These are phyloP conservation scores for Lolium perenne DNA, from an alignment of 176 grass and related monocot genomes.

Conservation along the genomic window DNA sequence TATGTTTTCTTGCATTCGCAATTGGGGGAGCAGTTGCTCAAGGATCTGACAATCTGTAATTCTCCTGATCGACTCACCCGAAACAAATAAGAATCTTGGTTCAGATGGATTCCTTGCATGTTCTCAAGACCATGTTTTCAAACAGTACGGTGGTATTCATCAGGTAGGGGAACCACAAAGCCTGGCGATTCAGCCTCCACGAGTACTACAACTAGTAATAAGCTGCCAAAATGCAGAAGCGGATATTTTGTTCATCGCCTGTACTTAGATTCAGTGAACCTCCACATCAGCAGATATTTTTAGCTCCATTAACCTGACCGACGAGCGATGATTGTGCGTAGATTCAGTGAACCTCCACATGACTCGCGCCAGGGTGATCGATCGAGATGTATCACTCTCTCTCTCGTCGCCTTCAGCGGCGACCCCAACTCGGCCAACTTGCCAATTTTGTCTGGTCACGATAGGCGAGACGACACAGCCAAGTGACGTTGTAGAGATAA, in stretches of 20 bases:
- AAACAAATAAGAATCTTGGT: neutral
- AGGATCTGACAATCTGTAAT: neutral
- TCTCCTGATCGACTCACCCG: neutral
- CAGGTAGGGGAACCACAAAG: neutral
- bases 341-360: neutral
- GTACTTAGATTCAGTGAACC: too few species aligned
- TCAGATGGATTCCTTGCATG: neutral
- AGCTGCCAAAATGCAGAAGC: neutral
- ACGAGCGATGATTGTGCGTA: neutral
- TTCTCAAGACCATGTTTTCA: neutral
- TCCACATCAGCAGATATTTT: too few species aligned
- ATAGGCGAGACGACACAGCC: neutral
- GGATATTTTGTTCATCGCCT: neutral
- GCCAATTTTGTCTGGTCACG: neutral
- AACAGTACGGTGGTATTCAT: neutral
- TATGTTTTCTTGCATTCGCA: neutral
- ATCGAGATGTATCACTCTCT: neutral
- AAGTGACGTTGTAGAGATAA: neutral
- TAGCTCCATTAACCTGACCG: neutral
- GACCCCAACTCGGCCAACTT: neutral
- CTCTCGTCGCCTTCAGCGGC: neutral
- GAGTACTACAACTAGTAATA: neutral
- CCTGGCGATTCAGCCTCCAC: neutral
- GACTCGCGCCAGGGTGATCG: neutral
- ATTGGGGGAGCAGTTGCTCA: neutral